Evolutionary conservation across 1,139 yeast genomes (phyloP).

Genomic region (Saccharomyces hybrid): DNA sequence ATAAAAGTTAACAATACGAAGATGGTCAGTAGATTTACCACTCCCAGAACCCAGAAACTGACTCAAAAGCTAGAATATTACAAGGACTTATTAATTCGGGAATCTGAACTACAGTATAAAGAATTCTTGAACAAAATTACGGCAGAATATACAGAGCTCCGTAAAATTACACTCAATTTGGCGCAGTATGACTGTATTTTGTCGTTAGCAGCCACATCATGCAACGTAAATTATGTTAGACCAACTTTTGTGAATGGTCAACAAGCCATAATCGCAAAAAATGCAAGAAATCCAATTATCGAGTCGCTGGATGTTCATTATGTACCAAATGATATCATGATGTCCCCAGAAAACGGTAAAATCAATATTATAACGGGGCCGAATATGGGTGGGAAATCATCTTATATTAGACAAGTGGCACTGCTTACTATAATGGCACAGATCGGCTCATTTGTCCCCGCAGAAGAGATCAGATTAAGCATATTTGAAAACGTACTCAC

Average conservation of each 20-base stretch:
- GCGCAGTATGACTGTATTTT: conserved; percentile 67
- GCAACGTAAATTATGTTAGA: conserved; percentile 43
- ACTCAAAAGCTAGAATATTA: conserved; percentile 53
- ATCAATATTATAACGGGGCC: conserved; percentile 59
- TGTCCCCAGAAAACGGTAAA: conserved; percentile 40
- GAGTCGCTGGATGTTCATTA: conserved; percentile 47
- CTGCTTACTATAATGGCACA: conserved; percentile 42
- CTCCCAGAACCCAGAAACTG: conserved; percentile 49
- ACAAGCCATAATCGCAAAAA: conserved; percentile 46
- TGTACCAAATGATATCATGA: conserved; percentile 62
- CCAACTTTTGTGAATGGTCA: conserved; percentile 48
- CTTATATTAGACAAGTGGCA: conserved; percentile 43
- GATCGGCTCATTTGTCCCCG: conserved; percentile 46
- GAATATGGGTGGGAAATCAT: conserved; percentile 52
- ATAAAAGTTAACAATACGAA: conserved; percentile 66
- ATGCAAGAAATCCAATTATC: conserved; percentile 75
- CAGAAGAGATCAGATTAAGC: conserved; percentile 38
- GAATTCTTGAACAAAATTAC: conserved; percentile 44
- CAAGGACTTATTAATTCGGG: conserved; percentile 49
- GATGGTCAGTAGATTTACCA: conserved; percentile 61
- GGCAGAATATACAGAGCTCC: conserved; percentile 44
- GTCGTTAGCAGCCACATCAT: conserved; percentile 55
- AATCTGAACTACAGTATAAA: conserved; percentile 50
- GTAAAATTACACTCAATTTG: conserved; percentile 43
- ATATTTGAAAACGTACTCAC: conserved; percentile 39